Conservation (phyloP, 495 filamentous ascomycete species). For the Penicillium taxi region DNA sequence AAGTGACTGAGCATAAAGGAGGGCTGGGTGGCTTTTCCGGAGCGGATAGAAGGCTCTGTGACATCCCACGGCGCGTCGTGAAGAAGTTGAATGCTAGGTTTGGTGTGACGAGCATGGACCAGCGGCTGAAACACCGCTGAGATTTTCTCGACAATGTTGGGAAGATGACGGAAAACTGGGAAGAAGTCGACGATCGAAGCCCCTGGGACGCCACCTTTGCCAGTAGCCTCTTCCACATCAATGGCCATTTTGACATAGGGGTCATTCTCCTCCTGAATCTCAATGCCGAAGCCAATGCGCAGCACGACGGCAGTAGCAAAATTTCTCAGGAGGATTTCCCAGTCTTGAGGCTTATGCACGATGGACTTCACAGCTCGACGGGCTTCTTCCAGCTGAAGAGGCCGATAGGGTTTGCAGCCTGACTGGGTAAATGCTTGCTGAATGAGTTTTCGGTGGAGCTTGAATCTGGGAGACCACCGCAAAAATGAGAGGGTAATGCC, state of each 20-base stretch:
- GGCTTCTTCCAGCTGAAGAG: constrained; percentile 12
- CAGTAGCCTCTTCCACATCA: constrained; percentile 35
- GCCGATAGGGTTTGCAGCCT: constrained; percentile 9
- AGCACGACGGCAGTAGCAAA: constrained; percentile 24
- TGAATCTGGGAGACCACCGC: constrained; percentile 36
- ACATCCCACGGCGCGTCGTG: constrained; percentile 31
- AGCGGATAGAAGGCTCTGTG: constrained; percentile 31
- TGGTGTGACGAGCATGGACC: constrained; percentile 10
- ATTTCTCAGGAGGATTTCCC: constrained; percentile 10
- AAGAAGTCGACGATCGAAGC: constrained; percentile 39
- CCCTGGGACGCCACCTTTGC: constrained; percentile 36
- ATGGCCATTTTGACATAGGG: constrained; percentile 38
- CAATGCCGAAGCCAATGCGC: constrained; percentile 39
- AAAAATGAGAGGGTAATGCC: constrained; percentile 36
- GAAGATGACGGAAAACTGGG: constrained; percentile 19
- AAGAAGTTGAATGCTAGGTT: constrained; percentile 15
- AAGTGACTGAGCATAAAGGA: constrained; percentile 22
- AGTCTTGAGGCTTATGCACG: constrained; percentile 4
- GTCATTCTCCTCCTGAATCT: constrained; percentile 31
- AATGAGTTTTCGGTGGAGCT: constrained; percentile 36
- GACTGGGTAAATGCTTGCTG: constrained; percentile 24
- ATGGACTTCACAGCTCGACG: constrained; percentile 10
- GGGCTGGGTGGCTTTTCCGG: constrained; percentile 26
- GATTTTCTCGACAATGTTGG: constrained; percentile 9
- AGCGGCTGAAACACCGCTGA: constrained; percentile 19